Conservation (phyloP, 805 yeast species). For the Blastobotrys peoriensis region DNA sequence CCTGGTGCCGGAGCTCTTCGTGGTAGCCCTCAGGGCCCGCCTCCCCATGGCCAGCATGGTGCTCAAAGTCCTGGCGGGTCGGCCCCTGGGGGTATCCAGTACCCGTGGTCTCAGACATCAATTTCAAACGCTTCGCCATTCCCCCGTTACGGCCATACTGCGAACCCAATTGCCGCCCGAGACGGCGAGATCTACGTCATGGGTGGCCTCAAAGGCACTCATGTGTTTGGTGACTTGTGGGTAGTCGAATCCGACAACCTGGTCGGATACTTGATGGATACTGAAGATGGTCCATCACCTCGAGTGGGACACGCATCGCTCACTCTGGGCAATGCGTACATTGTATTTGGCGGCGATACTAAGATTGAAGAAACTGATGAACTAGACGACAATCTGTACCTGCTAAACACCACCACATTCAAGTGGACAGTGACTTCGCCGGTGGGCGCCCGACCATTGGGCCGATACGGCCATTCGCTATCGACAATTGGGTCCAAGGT, state of each 20-base stretch:
- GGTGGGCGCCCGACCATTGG: conserved; percentile 70
- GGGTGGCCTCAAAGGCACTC: conserved; percentile 92
- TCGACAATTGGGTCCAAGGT: conserved; percentile 61
- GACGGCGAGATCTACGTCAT: conserved; percentile 78
- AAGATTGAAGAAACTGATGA: conserved; percentile 58
- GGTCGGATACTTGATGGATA: conserved; percentile 54
- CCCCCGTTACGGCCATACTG: conserved; percentile 91
- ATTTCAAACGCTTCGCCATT: conserved; percentile 60
- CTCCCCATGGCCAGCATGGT: conserved; percentile 7
- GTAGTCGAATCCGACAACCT: conserved; percentile 52
- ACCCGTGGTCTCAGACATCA: conserved; percentile 32
- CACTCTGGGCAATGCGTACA: conserved; percentile 89
- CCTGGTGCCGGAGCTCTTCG: neutral
- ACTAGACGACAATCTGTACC: conserved; percentile 84
- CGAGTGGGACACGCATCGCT: conserved; percentile 94
- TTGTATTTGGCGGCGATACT: conserved; percentile 96
- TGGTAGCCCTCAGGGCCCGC: conserved; percentile 2
- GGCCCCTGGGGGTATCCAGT: conserved; percentile 8
- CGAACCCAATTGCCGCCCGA: conserved; percentile 69
- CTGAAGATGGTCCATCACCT: conserved; percentile 83
- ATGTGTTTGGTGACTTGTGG: conserved; percentile 96
- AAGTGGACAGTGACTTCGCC: conserved; percentile 79
- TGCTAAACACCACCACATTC: conserved; percentile 71
- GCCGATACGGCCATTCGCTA: conserved; percentile 91
- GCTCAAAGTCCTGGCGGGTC: conserved; percentile 1